Base-by-base conservation (phyloP, 2,329 filamentous ascomycete species). In the Mycogone perniciosa region DNA sequence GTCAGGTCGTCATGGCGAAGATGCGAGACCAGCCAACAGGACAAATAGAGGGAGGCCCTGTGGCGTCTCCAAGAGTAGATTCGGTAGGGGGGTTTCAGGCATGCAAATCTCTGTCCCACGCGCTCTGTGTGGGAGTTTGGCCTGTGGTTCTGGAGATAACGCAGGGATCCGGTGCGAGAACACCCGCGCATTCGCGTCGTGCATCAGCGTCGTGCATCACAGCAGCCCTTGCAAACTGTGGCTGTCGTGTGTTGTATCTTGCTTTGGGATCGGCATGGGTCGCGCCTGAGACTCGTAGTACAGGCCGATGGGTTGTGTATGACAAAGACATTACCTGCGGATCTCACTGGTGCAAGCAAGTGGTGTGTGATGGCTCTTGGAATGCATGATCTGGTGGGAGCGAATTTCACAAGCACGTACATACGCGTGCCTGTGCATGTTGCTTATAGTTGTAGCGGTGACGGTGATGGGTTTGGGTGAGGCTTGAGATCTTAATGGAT, bases 131-230 rank as follows among this genome's bases (percentile, higher is more conserved):
- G 31, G 30, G 40, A 20, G 27, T 34, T 31, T 46, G 20, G 44
- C 7, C 34, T 26, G 35, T 51, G 47, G 26, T 11, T 31, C 44
- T 48, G 40, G 54, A 56, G 55, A 56, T 56, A 51, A 54, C 46
- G 54, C 51, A 57, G 47, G 54, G 44, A 52, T 48, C 54, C 49
- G 53, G 35, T 37, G 43, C 50, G 44, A 52, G 47, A 46, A 38
- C 33, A 33, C 39, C 10, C 44, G 49, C 13, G 44, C 27, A 46
- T 31, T 27, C 41, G 41, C 13, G n/a, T 44, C 44, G 33, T 47
- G 30, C 48, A 41, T 9, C 30, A 43, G 31, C 20, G 6, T 11
- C 9, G 7, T 38, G 35, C 10, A 9, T 38, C 35, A 20, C 20
- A 11, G 35, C 35, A 38, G 35, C n/a, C 9, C 35, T 38, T 38